Conservation (phyloP, 805 yeast genomes). For the Hanseniaspora hatyaiensis region DNA sequence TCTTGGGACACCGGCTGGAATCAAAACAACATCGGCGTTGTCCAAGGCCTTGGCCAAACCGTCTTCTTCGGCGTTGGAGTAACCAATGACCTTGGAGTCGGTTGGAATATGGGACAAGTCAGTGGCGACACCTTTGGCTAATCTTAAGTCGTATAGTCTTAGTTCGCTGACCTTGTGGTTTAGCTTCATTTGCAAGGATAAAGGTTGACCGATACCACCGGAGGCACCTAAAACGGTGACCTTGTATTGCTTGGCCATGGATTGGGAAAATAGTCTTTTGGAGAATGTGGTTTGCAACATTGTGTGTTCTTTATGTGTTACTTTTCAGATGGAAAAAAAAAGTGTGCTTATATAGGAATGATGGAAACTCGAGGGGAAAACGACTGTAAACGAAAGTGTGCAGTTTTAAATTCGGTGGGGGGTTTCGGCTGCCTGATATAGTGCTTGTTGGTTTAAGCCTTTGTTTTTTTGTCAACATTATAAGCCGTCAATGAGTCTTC, state of each 20-base stretch:
- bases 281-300: conserved; percentile 29
- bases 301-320: conserved; percentile 46
- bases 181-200: conserved; percentile 70
- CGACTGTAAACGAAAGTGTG: no score
- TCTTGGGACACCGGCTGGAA: conserved; percentile 98
- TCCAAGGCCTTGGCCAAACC: conserved; percentile 64
- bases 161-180: conserved; percentile 80
- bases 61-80: conserved; percentile 62
- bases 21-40: conserved; percentile 64
- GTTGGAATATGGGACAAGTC: conserved; percentile 91
- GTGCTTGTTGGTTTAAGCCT: no score
- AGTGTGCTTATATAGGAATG: no score
- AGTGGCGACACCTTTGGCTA: conserved; percentile 95
- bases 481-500: no score
- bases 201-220: conserved; percentile 93
- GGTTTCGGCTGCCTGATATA: no score
- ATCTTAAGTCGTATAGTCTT: conserved; percentile 76
- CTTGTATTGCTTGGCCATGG: conserved; percentile 58
- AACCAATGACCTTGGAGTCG: conserved; percentile 78
- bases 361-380: no score
- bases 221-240: conserved; percentile 74
- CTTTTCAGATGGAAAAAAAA: no score
- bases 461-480: no score
- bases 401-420: no score
- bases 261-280: conserved; percentile 54